Conservation (phyloP, 1,284 basidiomycete species). For the Acaromyces ingoldii region DNA sequence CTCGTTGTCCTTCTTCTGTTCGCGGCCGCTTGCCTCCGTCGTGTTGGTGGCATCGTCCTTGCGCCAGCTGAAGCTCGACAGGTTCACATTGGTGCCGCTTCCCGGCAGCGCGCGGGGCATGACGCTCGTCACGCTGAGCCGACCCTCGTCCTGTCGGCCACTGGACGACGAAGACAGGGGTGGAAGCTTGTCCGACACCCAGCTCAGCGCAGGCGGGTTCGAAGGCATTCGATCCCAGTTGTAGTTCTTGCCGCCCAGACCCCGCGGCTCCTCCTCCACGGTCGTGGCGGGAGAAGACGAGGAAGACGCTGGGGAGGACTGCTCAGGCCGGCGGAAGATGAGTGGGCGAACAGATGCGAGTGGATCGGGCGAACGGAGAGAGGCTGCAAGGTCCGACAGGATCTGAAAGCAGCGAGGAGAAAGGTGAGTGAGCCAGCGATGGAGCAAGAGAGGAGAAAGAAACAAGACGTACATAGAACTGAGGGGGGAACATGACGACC, state of each 20-base stretch:
- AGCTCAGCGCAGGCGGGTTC: no score
- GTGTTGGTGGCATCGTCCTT: background rate
- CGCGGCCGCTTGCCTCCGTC: background rate
- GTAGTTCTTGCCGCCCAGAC: constrained; percentile 22
- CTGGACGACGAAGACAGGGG: background rate
- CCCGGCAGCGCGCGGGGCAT: constrained; percentile 28
- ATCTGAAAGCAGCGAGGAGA: constrained; percentile 13
- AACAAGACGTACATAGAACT: constrained; percentile 26
- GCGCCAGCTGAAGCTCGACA: constrained; percentile 1
- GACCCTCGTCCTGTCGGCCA: background rate
- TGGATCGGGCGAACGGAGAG: constrained; percentile 14
- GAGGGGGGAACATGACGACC: constrained; percentile 39
- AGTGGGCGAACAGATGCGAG: constrained; percentile 19
- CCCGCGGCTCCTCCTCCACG: constrained; percentile 35
- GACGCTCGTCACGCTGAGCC: constrained; percentile 20
- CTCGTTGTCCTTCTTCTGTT: constrained; percentile 7
- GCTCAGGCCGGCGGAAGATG: constrained; percentile 21
- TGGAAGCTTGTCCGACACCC: no score
- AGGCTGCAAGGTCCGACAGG: constrained; percentile 31
- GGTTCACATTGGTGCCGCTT: constrained; percentile 21
- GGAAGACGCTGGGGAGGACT: background rate
- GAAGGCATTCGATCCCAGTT: constrained; percentile 28
- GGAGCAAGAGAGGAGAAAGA: background rate
- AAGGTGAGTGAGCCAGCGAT: background rate
- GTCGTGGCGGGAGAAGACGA: constrained; percentile 15